Base-by-base conservation (phyloP, 345 rosid species). In the Geranium rotundifolium region DNA sequence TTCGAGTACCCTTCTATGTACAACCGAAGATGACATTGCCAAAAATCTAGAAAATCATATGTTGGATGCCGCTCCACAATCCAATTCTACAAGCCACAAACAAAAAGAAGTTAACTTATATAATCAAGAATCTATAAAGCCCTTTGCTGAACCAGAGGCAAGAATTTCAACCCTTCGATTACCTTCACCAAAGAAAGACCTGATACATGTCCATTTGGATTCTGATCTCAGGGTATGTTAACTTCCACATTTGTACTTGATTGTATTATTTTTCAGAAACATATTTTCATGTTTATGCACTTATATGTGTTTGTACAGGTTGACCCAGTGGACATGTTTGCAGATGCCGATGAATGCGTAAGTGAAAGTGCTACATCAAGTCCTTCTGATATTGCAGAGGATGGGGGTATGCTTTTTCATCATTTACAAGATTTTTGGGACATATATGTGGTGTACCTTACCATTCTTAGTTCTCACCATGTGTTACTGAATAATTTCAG, bases 191-290 rank as follows among this genome's bases (percentile, higher is more conserved):
- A 71, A 73, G 71, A 79, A 65, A 72, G 59, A 63, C 67, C 81
- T 75, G 9, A 78, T 72, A 65, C 58, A 71, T 61, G 54, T 78
- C 67, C 55, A 57, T 54, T 73, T 76, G 60, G 80, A 73, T 63
- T 77, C 85, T 72, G 75, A 73, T 19, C 80, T 77, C 69, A 83
- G 65, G 71, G 97, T 92, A 85, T 67, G 67, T 55, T 15, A 62
- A 19, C 19, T 64, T 72, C 54, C 62, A 57, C 59, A 19, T 59
- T 64, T 68, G 66, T 23, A n/a, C 54, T 39, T n/a, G 63, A 19
- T 30, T 64, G 41, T 34, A 50, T 66, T 62, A 70, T 54, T 55
- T 54, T 70, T 49, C 9, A 56, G 57, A 63, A 31, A 61, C 27
- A 59, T 54, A 56, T 46, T 58, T 66, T 23, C 1, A 58, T 58